Conservation (phyloP, 2,329 filamentous ascomycete species). For the Aspergillus ustus region DNA sequence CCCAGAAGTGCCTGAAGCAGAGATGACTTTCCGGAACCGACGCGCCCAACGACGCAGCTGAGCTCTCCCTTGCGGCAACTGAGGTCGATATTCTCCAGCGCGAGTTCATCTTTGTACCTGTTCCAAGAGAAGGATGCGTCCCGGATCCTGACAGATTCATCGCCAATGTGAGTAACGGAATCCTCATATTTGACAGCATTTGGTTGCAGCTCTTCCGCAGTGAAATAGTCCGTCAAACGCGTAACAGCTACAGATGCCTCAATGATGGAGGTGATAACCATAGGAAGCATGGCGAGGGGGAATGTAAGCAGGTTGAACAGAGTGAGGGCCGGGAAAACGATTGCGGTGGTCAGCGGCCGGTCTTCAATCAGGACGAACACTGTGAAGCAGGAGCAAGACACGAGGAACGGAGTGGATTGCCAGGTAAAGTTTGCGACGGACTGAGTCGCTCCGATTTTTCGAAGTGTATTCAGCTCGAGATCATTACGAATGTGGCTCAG, state of each 20-base stretch:
- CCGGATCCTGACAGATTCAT: slow-evolving; percentile 81
- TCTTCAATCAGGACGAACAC: slow-evolving; percentile 88
- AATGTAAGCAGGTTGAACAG: slow-evolving; percentile 97
- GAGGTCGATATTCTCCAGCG: slow-evolving; percentile 83
- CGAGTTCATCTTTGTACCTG: slow-evolving; percentile 70
- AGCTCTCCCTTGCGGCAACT: slow-evolving; percentile 90
- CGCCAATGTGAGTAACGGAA: slow-evolving; percentile 74
- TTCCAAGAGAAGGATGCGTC: slow-evolving; percentile 96
- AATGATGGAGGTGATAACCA: slow-evolving; percentile 97
- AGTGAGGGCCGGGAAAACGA: slow-evolving; percentile 90
- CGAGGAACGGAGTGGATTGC: slow-evolving; percentile 95
- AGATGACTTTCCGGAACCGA: slow-evolving; percentile 95
- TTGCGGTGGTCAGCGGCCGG: slow-evolving; percentile 83
- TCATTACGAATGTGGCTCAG: slow-evolving; percentile 96
- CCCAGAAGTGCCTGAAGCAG: slow-evolving; percentile 86
- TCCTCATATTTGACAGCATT: slow-evolving; percentile 77
- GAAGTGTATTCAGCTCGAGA: slow-evolving; percentile 88
- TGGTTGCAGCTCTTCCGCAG: slow-evolving; percentile 84
- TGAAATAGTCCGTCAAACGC: slow-evolving; percentile 82
- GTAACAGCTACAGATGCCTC: slow-evolving; percentile 92
- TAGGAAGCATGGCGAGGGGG: slow-evolving; percentile 88
- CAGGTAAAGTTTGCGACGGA: slow-evolving; percentile 97
- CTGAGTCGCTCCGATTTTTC: slow-evolving; percentile 93
- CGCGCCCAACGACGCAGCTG: slow-evolving; percentile 88
- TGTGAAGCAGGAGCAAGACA: slow-evolving; percentile 94